phyloP scores from a whole-genome alignment of 345 rosid genomes.

The Syzygium aromaticum region DNA sequence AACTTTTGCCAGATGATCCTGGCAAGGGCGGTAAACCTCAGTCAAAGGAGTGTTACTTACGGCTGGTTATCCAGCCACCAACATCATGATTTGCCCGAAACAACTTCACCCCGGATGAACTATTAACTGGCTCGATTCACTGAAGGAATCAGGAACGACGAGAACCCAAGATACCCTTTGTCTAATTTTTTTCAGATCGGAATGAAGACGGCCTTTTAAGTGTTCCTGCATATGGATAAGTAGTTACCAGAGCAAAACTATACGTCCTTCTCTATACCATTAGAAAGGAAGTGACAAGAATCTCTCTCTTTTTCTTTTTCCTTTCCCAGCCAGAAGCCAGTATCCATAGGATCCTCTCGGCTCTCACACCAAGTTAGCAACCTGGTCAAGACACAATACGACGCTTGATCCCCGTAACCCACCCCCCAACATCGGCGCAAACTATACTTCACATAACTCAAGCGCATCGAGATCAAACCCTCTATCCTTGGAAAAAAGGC shows the following conservation, averaged over 20 bases:
- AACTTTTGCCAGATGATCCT: background rate
- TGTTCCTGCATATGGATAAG: background rate
- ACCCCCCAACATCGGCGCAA: background rate
- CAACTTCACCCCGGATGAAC: background rate
- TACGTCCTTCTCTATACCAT: background rate
- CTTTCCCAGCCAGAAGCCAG: background rate
- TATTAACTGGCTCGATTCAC: background rate
- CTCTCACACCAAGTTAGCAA: no score
- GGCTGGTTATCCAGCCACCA: background rate
- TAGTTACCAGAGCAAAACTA: background rate
- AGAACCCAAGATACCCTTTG: background rate
- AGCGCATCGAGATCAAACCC: background rate
- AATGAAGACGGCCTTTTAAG: background rate
- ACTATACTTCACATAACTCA: background rate
- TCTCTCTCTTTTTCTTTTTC: fast-evolving
- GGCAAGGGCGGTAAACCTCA: background rate
- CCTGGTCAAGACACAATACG: background rate
- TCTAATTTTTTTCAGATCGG: background rate
- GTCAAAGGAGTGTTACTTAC: background rate
- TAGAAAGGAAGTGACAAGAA: background rate
- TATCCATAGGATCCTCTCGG: background rate
- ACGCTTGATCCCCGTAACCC: background rate
- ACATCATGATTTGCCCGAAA: background rate
- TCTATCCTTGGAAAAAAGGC: background rate
- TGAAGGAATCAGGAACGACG: background rate